Evolutionary conservation across 1,284 basidiomycete genomes (phyloP).

Genomic region (Austroboletus novae-zelandiae): DNA sequence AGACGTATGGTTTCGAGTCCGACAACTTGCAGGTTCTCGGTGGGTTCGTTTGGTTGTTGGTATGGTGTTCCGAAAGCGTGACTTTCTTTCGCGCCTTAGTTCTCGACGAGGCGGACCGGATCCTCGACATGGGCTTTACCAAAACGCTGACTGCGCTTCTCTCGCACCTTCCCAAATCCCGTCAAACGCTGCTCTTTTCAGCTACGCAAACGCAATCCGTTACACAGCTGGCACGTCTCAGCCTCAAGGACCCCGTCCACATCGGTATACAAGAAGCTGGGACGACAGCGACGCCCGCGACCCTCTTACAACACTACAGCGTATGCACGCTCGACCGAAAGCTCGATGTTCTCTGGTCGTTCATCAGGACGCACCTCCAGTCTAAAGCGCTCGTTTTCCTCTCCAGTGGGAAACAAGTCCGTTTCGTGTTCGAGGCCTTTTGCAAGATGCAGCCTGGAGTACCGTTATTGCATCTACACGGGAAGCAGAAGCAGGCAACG

Average conservation of each 20-base stretch:
- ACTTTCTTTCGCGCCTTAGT: constrained; percentile 45
- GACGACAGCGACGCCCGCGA: constrained; percentile 53
- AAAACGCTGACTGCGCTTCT: constrained; percentile 89
- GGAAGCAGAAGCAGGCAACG: constrained; percentile 94
- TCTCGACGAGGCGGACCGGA: constrained; percentile 95
- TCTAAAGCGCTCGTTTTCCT: constrained; percentile 93
- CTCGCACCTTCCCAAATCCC: constrained; percentile 79
- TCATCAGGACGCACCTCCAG: constrained; percentile 93
- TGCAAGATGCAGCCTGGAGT: constrained; percentile 93
- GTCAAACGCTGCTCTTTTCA: constrained; percentile 95
- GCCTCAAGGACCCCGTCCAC: constrained; percentile 80
- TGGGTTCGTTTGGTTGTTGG: constrained; percentile 36
- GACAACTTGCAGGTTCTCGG: constrained; percentile 90
- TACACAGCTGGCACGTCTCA: constrained; percentile 85
- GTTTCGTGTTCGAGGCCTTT: constrained; percentile 96
- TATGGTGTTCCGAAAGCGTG: not conserved
- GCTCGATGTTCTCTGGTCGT: constrained; percentile 90
- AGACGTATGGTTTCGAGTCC: constrained; percentile 93
- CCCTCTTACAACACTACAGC: constrained; percentile 90
- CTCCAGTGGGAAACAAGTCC: constrained; percentile 95
- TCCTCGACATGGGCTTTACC: constrained; percentile 95
- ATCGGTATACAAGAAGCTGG: constrained; percentile 63
- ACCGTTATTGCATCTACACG: constrained; percentile 89
- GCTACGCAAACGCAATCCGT: constrained; percentile 96
- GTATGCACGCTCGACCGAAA: constrained; percentile 85